These are phyloP conservation scores for Nakazawaea anatomiae DNA, from an alignment of 805 yeast species.

Conservation along the genomic window DNA sequence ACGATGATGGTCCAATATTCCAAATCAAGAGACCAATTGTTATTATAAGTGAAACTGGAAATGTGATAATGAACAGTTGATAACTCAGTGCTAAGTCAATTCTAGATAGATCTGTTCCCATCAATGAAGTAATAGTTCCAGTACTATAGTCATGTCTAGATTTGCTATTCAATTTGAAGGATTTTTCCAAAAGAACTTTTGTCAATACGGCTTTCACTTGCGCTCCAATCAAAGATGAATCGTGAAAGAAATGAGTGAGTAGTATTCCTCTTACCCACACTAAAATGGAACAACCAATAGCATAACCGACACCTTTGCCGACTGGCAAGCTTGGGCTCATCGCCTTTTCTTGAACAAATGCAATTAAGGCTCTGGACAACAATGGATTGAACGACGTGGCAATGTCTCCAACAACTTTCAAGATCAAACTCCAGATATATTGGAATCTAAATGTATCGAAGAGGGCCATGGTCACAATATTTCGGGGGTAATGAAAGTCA, in stretches of 20 bases:
- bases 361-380: constrained; percentile 56
- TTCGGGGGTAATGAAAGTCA: constrained; percentile 19
- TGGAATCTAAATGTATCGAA: constrained; percentile 43
- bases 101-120: constrained; percentile 78
- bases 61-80: constrained; percentile 57
- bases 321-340: constrained; percentile 32
- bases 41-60: constrained; percentile 57
- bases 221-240: constrained; percentile 59
- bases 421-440: constrained; percentile 33
- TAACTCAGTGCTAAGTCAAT: constrained; percentile 69
- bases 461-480: constrained; percentile 29
- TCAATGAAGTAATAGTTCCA: constrained; percentile 69
- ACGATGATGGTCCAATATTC: constrained; percentile 66
- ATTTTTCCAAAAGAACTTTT: constrained; percentile 59
- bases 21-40: constrained; percentile 59
- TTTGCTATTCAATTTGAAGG: constrained; percentile 53
- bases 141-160: constrained; percentile 60
- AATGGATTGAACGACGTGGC: constrained; percentile 56
- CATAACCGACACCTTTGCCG: constrained; percentile 71
- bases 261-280: constrained; percentile 40
- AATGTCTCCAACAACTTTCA: constrained; percentile 38
- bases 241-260: constrained; percentile 60
- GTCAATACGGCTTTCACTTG: constrained; percentile 65
- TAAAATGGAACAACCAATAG: constrained; percentile 63
- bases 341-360: constrained; percentile 49